Evolutionary conservation across 306 rosid genomes (phyloP).

Genomic region (Cucurbita pepo): DNA sequence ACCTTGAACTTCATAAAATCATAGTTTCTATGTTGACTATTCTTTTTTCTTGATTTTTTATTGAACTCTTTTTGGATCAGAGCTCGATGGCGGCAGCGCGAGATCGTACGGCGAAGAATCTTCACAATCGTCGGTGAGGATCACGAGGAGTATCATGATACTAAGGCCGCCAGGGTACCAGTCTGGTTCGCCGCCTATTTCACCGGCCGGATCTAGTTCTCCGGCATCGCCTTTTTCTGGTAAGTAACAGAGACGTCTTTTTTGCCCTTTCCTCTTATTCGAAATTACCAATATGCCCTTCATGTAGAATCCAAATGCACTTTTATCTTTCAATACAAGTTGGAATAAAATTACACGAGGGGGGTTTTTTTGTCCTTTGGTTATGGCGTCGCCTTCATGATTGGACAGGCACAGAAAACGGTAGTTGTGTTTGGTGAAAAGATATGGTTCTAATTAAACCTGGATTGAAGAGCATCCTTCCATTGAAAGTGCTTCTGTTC

Average conservation of each 20-base stretch:
- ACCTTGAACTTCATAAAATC: not conserved
- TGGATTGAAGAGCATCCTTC: not conserved
- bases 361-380: conserved; percentile 17
- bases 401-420: not conserved
- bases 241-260: conserved; percentile 11
- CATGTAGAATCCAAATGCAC: not conserved
- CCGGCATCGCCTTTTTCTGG: conserved; percentile 82
- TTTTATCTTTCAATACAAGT: not conserved
- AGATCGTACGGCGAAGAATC: conserved; percentile 41
- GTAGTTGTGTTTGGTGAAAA: not conserved
- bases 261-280: not conserved
- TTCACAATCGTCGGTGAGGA: conserved; percentile 26
- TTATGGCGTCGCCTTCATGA: not conserved
- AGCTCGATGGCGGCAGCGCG: conserved; percentile 32
- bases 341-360: not conserved
- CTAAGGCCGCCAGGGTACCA: conserved; percentile 57
- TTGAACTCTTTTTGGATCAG: conserved; percentile 11
- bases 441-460: not conserved
- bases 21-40: not conserved
- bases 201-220: conserved; percentile 68
- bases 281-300: not conserved
- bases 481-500: not conserved
- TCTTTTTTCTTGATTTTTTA: not conserved
- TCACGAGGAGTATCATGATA: conserved; percentile 83
- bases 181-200: conserved; percentile 55